Evolutionary conservation across 352 stramenopile genomes (phyloP).

Genomic region (Phytophthora multivora): DNA sequence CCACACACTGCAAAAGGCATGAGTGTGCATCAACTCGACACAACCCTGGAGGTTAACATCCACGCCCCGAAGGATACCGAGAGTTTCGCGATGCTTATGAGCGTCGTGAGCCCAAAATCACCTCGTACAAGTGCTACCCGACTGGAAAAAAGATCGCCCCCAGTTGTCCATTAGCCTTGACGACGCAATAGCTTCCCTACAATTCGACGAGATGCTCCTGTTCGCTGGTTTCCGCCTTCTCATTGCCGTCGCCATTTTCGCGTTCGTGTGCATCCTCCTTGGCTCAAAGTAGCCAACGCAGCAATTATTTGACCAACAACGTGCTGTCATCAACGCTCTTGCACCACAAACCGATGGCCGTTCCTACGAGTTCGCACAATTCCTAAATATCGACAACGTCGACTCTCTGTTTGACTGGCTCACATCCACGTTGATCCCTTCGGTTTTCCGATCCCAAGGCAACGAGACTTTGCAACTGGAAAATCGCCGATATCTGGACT

Average conservation of each 20-base stretch:
- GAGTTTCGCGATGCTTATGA: background rate
- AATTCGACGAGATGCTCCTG: background rate
- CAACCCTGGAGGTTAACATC: too few relatives aligned
- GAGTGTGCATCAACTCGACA: too few relatives aligned
- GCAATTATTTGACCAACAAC: background rate
- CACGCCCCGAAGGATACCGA: too few relatives aligned
- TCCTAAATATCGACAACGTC: slow-evolving; percentile 33
- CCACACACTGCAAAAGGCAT: too few relatives aligned
- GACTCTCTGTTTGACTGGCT: slow-evolving; percentile 42
- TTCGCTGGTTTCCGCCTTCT: background rate
- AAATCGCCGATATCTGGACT: slow-evolving; percentile 27
- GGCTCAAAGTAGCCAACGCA: background rate
- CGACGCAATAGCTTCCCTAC: background rate
- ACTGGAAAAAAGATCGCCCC: too few relatives aligned
- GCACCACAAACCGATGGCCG: background rate
- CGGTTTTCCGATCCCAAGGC: slow-evolving; percentile 42
- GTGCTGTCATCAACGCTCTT: background rate
- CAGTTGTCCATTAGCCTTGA: background rate
- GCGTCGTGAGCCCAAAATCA: background rate
- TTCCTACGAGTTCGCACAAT: background rate
- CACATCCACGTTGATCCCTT: slow-evolving; percentile 38
- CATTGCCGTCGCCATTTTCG: background rate
- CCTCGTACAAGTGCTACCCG: too few relatives aligned
- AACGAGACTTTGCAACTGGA: slow-evolving; percentile 33
- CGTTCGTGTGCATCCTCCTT: background rate